Evolutionary conservation across 208 protist genomes (phyloP).

Genomic region (Trypanosoma congolense): DNA sequence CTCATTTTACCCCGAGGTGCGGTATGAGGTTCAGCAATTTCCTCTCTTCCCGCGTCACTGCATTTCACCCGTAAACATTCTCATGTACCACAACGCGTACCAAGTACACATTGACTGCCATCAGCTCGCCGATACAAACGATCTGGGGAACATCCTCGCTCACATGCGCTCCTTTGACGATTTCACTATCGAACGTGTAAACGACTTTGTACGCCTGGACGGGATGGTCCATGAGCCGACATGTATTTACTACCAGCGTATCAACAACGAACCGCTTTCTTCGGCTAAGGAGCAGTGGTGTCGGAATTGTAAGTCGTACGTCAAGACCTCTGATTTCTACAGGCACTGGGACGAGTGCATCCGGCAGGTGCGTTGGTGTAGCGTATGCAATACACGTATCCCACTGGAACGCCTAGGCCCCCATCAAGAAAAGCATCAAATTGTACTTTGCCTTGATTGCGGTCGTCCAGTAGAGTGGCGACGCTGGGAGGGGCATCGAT

Average conservation of each 20-base stretch:
- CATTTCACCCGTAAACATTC: constrained; percentile 60
- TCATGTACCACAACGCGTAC: constrained; percentile 45
- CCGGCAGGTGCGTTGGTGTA: constrained; percentile 77
- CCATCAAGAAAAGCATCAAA: constrained; percentile 86
- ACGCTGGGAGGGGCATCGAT: constrained; percentile 82
- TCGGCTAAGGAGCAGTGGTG: constrained; percentile 76
- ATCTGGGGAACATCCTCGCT: constrained; percentile 83
- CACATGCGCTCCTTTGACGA: constrained; percentile 72
- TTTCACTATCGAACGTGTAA: constrained; percentile 71
- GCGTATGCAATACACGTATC: constrained; percentile 72
- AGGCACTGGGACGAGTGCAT: constrained; percentile 77
- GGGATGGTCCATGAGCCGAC: constrained; percentile 88
- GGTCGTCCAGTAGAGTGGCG: constrained; percentile 84
- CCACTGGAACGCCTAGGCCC: constrained; percentile 73
- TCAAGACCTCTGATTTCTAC: constrained; percentile 58
- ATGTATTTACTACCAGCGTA: constrained; percentile 82
- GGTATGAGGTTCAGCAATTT: constrained; percentile 78
- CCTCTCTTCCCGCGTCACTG: constrained; percentile 72
- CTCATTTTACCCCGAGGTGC: constrained; percentile 66
- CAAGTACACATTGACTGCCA: constrained; percentile 71
- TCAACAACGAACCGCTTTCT: constrained; percentile 38
- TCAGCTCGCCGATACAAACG: constrained; percentile 84
- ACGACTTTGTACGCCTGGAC: constrained; percentile 70
- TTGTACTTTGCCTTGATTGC: constrained; percentile 88
- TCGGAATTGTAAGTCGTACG: constrained; percentile 86